Base-by-base conservation (phyloP, 1,284 basidiomycete genomes). In the Ustilago vetiveriae region DNA sequence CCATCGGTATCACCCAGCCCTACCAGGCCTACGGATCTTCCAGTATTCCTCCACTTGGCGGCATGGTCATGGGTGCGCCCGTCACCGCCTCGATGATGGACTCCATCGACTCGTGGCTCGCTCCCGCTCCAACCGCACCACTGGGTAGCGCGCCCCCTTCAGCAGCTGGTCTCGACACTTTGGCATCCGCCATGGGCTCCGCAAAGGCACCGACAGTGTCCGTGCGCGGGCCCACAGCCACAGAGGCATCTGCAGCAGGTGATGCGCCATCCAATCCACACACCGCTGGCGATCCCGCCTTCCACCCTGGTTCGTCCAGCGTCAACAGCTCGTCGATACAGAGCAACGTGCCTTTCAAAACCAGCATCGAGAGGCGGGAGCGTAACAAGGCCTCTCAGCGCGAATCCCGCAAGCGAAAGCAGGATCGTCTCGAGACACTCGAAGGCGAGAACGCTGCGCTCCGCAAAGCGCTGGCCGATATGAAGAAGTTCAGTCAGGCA, bases 401-500 rank as follows among this genome's bases (percentile, higher is more conserved):
- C 51, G 68, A 71, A 38, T 71, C 68, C 6, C 68, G 68, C 26
- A 66, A 63, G 41, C 62, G 68, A n/a, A 66, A 66, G 51, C 68
- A 71, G 43, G 58, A 62, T 27, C 62, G 63, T 5, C 46, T 71
- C 24, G 63, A 71, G 37, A 71, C 57, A 33, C 63, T 71, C 4
- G 68, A 71, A 37, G 41, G 24, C 54, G 68, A 71, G 40, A 71
- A 71, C 10, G 57, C 54, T 1, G 50, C 68, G 17, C 63, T 71
- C n/a, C 52, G 68, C n/a, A 66, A 71, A 41, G 68, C 68, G 14
- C 52, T 71, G 17, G 57, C 54, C 22, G 60, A 60, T 30, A 52
- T 60, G 57, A 71, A 71, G 32, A 54, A 63, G 40, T 63, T 58
- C 40, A 59, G 66, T 30, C 49, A 69, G 2, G 58, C 59, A 6